Evolutionary conservation across 257 asterid species (phyloP).

Genomic region (Salvia splendens): DNA sequence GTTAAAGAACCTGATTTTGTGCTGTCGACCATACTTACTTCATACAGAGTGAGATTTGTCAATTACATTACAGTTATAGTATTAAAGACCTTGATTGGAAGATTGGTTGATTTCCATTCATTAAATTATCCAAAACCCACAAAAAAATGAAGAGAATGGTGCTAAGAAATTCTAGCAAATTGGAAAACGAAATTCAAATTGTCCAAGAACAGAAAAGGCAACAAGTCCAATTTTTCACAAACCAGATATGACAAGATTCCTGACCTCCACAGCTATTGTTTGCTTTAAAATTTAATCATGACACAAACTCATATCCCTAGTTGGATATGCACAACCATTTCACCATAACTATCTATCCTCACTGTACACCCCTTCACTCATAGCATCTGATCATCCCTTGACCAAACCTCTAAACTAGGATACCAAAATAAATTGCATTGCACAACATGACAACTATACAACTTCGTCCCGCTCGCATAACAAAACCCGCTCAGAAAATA

Average conservation of each 20-base stretch:
- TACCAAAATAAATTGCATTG: constrained; percentile 1
- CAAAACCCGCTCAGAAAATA: constrained; percentile 37
- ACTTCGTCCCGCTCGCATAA: constrained; percentile 6
- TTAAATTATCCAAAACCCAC: no score
- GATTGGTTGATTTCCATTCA: no score
- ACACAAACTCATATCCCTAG: neutral
- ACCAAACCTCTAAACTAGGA: constrained; percentile 27
- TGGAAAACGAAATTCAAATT: neutral
- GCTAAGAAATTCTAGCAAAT: no score
- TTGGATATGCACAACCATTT: neutral
- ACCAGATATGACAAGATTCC: neutral
- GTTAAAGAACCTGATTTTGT: no score
- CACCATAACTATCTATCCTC: constrained; percentile 29
- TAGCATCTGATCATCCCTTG: constrained; percentile 31
- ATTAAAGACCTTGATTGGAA: no score
- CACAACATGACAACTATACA: constrained; percentile 37
- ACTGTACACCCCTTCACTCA: constrained; percentile 48
- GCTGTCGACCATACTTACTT: no score
- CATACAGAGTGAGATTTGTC: no score
- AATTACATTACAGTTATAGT: no score
- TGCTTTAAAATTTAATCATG: neutral
- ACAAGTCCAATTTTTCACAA: constrained; percentile 1
- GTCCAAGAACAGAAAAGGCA: neutral
- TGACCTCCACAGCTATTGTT: neutral
- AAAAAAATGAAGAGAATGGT: no score